A percentile compares a stretch with the other conserved stretches of the same genome.
Evolutionary conservation across 768 basidiomycete genomes (phyloP).

Genomic region (Leccinum arenicola): DNA sequence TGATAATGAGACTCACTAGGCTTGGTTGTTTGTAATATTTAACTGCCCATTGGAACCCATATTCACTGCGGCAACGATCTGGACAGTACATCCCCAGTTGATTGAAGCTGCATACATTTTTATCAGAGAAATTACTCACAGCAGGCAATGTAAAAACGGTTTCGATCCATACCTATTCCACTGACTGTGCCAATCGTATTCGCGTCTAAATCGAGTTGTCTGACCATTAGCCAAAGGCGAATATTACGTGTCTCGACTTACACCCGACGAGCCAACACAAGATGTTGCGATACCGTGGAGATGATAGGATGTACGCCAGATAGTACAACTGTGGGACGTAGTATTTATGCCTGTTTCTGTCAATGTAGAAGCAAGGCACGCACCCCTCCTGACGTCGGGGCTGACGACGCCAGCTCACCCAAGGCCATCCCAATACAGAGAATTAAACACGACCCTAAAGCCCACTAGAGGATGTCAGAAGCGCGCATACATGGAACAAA

Average conservation of each 20-base stretch:
- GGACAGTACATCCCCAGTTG: conserved; percentile 62
- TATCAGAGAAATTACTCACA: not conserved
- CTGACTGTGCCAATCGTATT: conserved; percentile 52
- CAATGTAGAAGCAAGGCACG: not conserved
- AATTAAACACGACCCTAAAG: conserved; percentile 34
- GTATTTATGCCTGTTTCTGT: not conserved
- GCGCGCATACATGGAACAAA: not conserved
- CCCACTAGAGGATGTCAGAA: conserved; percentile 25
- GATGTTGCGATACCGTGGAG: conserved; percentile 53
- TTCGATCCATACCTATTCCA: conserved; percentile 25
- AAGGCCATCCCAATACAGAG: conserved; percentile 36
- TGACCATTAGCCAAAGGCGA: not conserved
- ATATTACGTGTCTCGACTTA: conserved; percentile 26
- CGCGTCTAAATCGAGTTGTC: conserved; percentile 29
- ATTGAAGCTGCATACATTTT: conserved; percentile 42
- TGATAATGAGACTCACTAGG: conserved; percentile 45
- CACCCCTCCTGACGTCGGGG: conserved; percentile 38
- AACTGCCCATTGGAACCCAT: conserved; percentile 45
- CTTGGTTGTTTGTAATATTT: conserved; percentile 32
- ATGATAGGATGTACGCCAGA: conserved; percentile 58
- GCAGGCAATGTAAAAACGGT: not conserved
- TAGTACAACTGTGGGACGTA: conserved; percentile 47
- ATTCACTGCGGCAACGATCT: conserved; percentile 61
- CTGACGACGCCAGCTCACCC: conserved; percentile 37
- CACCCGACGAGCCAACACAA: conserved; percentile 68